A percentile compares a stretch with the other conserved stretches of the same genome.
Evolutionary conservation across 2,329 filamentous ascomycete species (phyloP).

Genomic region (Ophiobolus disseminans): DNA sequence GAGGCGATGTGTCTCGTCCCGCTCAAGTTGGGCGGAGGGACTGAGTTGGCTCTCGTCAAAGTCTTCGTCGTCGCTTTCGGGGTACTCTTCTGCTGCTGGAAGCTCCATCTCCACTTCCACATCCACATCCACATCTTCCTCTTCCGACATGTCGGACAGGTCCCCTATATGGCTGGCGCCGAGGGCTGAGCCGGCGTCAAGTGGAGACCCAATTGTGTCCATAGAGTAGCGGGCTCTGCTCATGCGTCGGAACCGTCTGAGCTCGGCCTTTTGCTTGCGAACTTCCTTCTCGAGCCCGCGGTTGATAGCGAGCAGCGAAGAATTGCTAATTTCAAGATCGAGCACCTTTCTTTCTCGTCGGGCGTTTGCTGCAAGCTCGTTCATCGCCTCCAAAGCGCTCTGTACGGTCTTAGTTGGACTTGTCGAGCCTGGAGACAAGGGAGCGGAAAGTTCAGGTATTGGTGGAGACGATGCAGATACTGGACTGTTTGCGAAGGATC

Average conservation of each 20-base stretch:
- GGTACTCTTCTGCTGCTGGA: constrained; percentile 53
- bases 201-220: constrained; percentile 57
- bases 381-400: constrained; percentile 65
- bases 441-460: constrained; percentile 28
- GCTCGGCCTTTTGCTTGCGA: constrained; percentile 85
- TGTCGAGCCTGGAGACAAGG: constrained; percentile 46
- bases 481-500: constrained; percentile 32
- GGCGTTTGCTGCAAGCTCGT: constrained; percentile 84
- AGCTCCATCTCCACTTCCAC: constrained; percentile 45
- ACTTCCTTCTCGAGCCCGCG: constrained; percentile 89
- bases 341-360: constrained; percentile 92
- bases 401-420: constrained; percentile 65
- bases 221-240: constrained; percentile 78
- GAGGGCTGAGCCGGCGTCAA: constrained; percentile 48
- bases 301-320: constrained; percentile 93
- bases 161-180: constrained; percentile 45
- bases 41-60: constrained; percentile 59
- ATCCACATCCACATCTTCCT: constrained; percentile 31
- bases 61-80: constrained; percentile 57
- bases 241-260: constrained; percentile 84
- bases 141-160: constrained; percentile 48
- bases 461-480: constrained; percentile 35
- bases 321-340: constrained; percentile 95
- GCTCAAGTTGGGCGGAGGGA: constrained; percentile 51
- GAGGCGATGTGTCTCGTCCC: constrained; percentile 63